Conservation (phyloP, 768 basidiomycete genomes). For the Suillus plorans region DNA sequence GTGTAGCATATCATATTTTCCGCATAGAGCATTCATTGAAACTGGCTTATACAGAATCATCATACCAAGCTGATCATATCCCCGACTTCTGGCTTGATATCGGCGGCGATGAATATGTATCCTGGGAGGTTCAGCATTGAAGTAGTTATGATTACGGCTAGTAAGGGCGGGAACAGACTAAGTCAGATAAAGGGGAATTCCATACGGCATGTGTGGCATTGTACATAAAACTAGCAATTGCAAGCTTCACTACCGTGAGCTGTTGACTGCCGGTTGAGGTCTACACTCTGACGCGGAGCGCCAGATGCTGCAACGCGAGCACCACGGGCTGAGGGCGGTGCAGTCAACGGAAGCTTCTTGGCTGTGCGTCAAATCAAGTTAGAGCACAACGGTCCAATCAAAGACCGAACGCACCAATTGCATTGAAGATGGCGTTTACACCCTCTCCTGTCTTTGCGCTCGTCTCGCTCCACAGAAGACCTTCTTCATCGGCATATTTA, state of each 20-base stretch:
- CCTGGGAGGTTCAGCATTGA: slow-evolving; percentile 25
- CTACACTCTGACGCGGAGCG: slow-evolving; percentile 62
- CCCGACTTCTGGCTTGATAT: neutral
- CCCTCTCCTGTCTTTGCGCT: slow-evolving; percentile 89
- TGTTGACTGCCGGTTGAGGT: slow-evolving; percentile 69
- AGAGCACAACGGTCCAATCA: neutral
- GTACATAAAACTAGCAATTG: slow-evolving; percentile 57
- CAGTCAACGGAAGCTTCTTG: slow-evolving; percentile 85
- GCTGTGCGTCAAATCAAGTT: slow-evolving; percentile 42
- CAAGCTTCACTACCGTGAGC: slow-evolving; percentile 60
- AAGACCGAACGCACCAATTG: slow-evolving; percentile 62
- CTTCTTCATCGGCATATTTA: slow-evolving; percentile 91
- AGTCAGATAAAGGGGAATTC: slow-evolving; percentile 12
- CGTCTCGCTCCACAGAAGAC: slow-evolving; percentile 90
- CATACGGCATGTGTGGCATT: slow-evolving; percentile 1
- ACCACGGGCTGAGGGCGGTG: slow-evolving; percentile 60
- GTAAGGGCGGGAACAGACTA: slow-evolving; percentile 14
- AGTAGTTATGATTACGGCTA: slow-evolving; percentile 33
- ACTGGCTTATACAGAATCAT: neutral
- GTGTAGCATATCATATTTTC: neutral
- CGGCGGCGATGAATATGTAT: slow-evolving; percentile 11
- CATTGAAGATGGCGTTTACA: slow-evolving; percentile 81
- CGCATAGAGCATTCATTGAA: neutral
- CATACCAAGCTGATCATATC: neutral
- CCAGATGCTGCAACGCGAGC: slow-evolving; percentile 51